Percentiles rank a stretch among this genome's conserved stretches.
phyloP scores from a whole-genome alignment of 805 yeast genomes.

The Metschnikowia santaceciliae region DNA sequence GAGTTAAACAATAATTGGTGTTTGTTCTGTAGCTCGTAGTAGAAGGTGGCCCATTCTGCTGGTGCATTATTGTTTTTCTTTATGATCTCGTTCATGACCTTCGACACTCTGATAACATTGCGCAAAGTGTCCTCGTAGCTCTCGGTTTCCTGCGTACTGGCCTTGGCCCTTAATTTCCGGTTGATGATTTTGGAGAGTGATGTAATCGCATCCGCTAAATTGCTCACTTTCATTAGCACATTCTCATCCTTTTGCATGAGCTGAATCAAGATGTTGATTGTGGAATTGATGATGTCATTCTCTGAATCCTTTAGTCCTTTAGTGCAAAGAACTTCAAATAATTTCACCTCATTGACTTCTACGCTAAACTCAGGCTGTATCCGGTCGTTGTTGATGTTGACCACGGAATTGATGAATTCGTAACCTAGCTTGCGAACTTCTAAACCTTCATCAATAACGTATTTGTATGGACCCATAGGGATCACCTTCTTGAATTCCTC shows the following conservation, averaged over 20 bases:
- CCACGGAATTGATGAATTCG: slow-evolving; percentile 60
- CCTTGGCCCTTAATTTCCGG: slow-evolving; percentile 52
- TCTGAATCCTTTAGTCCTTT: slow-evolving; percentile 59
- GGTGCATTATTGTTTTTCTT: slow-evolving; percentile 9
- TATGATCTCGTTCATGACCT: slow-evolving; percentile 16
- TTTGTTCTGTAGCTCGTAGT: slow-evolving; percentile 16
- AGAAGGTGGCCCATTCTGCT: slow-evolving; percentile 15
- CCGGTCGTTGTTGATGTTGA: slow-evolving; percentile 23
- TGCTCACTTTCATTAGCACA: slow-evolving; percentile 29
- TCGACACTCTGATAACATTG: slow-evolving; percentile 29
- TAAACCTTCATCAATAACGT: slow-evolving; percentile 72
- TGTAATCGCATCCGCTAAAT: slow-evolving; percentile 29
- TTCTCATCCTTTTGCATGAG: slow-evolving; percentile 21
- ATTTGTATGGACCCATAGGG: slow-evolving; percentile 85
- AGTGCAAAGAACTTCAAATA: slow-evolving; percentile 41
- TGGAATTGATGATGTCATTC: slow-evolving; percentile 52
- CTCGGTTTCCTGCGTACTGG: slow-evolving; percentile 66
- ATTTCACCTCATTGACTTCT: slow-evolving; percentile 26
- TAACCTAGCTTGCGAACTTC: slow-evolving; percentile 69
- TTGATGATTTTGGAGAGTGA: slow-evolving; percentile 35
- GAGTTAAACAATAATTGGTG: slow-evolving; percentile 18
- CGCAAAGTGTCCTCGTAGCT: slow-evolving; percentile 46
- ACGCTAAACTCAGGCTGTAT: slow-evolving; percentile 8
- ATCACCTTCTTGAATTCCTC: slow-evolving; percentile 58
- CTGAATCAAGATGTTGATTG: slow-evolving; percentile 41